phyloP scores from a whole-genome alignment of 495 filamentous ascomycete genomes.

The Pyrenula aspistea region DNA sequence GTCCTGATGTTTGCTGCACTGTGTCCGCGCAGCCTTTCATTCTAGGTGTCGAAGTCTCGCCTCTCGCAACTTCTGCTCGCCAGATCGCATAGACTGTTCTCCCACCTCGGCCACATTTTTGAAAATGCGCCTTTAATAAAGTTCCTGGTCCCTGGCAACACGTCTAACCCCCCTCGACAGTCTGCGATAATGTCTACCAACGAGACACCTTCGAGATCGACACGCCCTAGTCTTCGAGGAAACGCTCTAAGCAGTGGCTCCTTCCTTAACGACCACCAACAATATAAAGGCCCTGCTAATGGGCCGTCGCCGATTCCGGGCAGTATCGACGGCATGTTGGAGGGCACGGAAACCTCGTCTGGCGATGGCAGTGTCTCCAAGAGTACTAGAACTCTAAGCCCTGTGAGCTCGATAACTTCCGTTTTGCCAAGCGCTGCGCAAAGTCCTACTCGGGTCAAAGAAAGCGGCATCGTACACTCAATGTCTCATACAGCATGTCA shows the following conservation, averaged over 20 bases:
- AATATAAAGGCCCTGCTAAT: conserved; percentile 49
- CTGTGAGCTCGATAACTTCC: not conserved
- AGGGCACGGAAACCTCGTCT: not conserved
- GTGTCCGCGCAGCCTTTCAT: no score
- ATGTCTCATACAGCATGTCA: conserved; percentile 28
- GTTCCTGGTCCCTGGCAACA: no score
- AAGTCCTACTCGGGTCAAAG: conserved; percentile 15
- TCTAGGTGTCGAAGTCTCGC: no score
- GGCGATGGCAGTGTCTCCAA: not conserved
- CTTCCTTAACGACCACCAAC: conserved; percentile 61
- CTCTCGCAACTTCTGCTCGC: no score
- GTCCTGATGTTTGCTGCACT: no score
- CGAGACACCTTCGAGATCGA: conserved; percentile 17
- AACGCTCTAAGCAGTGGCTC: conserved; percentile 50
- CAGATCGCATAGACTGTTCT: no score
- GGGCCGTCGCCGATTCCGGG: not conserved
- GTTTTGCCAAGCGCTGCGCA: conserved; percentile 1
- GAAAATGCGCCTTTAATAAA: no score
- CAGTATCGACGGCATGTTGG: not conserved
- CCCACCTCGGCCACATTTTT: no score
- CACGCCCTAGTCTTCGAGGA: conserved; percentile 28
- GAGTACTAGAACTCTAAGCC: not conserved
- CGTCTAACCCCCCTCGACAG: no score
- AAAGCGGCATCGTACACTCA: conserved; percentile 32
- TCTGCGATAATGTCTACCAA: no score